Base-by-base conservation (phyloP, 2,329 filamentous ascomycete species). In the Apiospora kogelbergensis region DNA sequence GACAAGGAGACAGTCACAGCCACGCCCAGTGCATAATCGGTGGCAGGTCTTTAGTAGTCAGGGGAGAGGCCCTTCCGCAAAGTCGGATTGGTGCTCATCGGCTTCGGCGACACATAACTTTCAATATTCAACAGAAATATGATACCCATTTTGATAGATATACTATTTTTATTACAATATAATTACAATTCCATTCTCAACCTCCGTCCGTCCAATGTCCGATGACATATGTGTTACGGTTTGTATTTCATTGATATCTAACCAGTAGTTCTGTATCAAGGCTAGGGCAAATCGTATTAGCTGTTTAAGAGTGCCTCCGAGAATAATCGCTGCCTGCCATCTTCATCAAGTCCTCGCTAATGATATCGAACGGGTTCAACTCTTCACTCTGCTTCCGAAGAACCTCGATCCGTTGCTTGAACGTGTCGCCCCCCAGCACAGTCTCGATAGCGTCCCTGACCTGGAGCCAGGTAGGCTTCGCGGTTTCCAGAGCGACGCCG, bases 401-500 rank as follows among this genome's bases (percentile, higher is more conserved):
- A 11, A 70, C 70, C 42, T 68, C 71, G 15, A 74, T 70, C 6
- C 73, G 72, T 37, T 70, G 71, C n/a, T 65, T 68, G 53, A 75
- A 80, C 1, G 37, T 68, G 0, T 22, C 57, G 0, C 76, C 72
- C 0, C 69, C 60, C 7, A 82, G 68, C 2, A 81, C 77, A 0
- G 71, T 68, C 6, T 76, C 72, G 0, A 82, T 67, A 1, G 75
- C 80, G 1, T 69, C 67, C n/a, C 69, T 69, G 37, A 82, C 72
- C 33, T 76, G 71, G 17, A 75, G 73, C 1, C 46, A 67, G 1
- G 71, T 68, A 1, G 80, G 80, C 3, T 66, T 76, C 1, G 76
- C 74, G 0, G 70, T 74, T 9, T 67, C 73, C 24, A 79, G 71
- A 42, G 81, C 76, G 5, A 82, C 68, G 0, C 80, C 81, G 17